Evolutionary conservation across 1,284 basidiomycete species (phyloP).

Genomic region (Microstroma glucosiphilum): DNA sequence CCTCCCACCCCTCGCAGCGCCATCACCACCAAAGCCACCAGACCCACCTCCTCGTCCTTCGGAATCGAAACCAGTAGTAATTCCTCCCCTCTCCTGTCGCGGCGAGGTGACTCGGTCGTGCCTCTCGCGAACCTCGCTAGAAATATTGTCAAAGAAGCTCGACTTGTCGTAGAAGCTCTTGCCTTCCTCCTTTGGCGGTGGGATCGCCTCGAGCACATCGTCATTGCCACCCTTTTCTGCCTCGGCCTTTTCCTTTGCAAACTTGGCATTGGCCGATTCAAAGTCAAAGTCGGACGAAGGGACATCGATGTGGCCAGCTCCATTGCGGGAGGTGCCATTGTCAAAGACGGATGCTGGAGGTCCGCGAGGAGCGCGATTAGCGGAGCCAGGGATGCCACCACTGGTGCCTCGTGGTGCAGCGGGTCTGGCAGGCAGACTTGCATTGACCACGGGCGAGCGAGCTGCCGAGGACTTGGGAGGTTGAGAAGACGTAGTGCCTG

Average conservation of each 20-base stretch:
- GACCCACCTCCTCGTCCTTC: conserved; percentile 9
- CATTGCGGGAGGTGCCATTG: conserved; percentile 5
- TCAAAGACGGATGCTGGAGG: conserved; percentile 13
- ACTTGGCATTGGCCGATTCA: conserved; percentile 46
- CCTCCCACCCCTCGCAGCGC: conserved; percentile 18
- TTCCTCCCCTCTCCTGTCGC: conserved; percentile 1
- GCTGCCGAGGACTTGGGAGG: conserved; percentile 17
- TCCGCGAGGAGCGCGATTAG: conserved; percentile 9
- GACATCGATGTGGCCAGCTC: conserved; percentile 15
- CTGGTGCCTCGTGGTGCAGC: conserved; percentile 11
- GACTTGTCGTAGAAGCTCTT: conserved; percentile 46
- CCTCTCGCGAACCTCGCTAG: conserved; percentile 43
- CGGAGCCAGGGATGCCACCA: conserved; percentile 12
- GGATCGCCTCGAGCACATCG: conserved; percentile 34
- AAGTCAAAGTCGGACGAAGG: conserved; percentile 46
- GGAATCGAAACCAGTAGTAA: conserved; percentile 17
- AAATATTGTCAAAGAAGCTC: conserved; percentile 49
- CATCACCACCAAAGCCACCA: conserved; percentile 11
- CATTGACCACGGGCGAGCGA: conserved; percentile 17
- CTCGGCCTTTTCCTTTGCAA: conserved; percentile 28
- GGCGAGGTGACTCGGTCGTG: conserved; percentile 20
- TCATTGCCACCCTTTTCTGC: conserved; percentile 5
- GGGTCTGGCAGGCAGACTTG: conserved; percentile 30
- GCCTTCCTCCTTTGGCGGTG: conserved; percentile 21
- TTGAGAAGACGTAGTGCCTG: conserved; percentile 15